Percentiles rank a stretch among this genome's conserved stretches.
Conservation (phyloP, 345 rosid species). For the Populus davidiana region DNA sequence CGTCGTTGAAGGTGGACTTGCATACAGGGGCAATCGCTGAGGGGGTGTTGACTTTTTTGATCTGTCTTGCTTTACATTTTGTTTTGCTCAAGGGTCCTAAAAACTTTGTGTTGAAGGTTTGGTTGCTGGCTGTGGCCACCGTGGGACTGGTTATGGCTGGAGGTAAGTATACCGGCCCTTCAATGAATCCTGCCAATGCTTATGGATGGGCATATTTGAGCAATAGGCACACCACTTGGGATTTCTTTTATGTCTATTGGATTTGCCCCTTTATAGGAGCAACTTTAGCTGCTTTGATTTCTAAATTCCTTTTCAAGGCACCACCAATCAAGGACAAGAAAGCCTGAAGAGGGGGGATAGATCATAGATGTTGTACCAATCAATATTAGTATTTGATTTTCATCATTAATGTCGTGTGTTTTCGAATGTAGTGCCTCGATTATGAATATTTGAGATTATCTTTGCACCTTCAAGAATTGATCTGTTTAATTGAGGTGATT, state of each 20-base stretch:
- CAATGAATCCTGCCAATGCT: conserved; percentile 29
- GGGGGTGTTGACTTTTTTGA: conserved; percentile 14
- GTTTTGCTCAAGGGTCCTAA: conserved; percentile 17
- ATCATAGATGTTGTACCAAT: neutral
- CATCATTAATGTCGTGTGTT: neutral
- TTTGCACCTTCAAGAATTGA: neutral
- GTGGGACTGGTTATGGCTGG: conserved; percentile 12
- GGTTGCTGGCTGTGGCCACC: conserved; percentile 8
- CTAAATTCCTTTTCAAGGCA: conserved; percentile 8
- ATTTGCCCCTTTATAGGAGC: conserved; percentile 26
- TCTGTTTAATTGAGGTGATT: neutral
- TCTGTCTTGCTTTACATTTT: conserved; percentile 7
- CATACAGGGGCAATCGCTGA: conserved; percentile 25
- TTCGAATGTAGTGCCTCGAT: neutral
- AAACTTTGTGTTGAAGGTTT: conserved; percentile 8
- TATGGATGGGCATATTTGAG: conserved; percentile 27
- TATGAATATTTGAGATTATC: neutral
- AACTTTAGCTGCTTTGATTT: conserved; percentile 18
- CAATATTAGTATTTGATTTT: neutral
- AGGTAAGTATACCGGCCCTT: conserved; percentile 19
- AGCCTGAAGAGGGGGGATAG: conserved; percentile 1
- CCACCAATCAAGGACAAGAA: conserved; percentile 18
- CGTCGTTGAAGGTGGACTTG: conserved; percentile 24
- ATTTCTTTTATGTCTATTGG: conserved; percentile 27
- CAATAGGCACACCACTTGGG: conserved; percentile 27